Evolutionary conservation across 805 yeast genomes (phyloP), one percentile per base, ranked within the genome.

Genomic region (Lipomyces chichibuensis): DNA sequence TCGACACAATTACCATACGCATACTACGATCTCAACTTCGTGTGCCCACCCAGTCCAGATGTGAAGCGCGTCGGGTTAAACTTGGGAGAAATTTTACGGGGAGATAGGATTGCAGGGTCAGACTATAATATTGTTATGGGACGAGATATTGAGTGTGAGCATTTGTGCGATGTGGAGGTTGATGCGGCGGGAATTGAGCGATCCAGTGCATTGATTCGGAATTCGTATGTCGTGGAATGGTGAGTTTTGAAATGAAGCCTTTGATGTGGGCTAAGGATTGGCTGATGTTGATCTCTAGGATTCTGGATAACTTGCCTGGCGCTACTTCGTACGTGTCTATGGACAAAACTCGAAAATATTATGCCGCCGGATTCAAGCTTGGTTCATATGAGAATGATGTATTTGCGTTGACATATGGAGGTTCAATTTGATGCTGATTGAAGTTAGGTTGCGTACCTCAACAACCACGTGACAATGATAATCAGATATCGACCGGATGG

Each of bases 151-250:
- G 82, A 85, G 0, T 92, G 97, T 77, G 81, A 80, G 59, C 79
- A 87, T 54, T 77, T 91, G 20, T 92, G 97, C 79, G 89, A 87
- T 59, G 81, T 89, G 71, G 79, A 80, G n/a, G 84, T 89, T 14
- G 77, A 75, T n/a, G 83, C 82, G 20, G 77, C 77, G 0, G 88
- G 85, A 6, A 74, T 89, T 43, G 79, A 77, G 62, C 80, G 84
- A 60, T 91, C 94, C 0, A 85, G 64, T 81, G 66, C 82, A 33
- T 79, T 92, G 67, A 86, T 92, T 49, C 81, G 84, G 71, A 80
- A 87, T 62, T 90, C 90, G 2, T 92, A 92, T 73, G 88, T 88
- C 62, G 92, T 85, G 14, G 93, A 92, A 74, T 92, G 97, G 97
- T 68, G 35, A 29, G 70, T 49, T 1, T 9, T 20, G 51, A 20